Conservation (phyloP, 163 green algal species). For the Chlamydomonas reinhardtii region DNA sequence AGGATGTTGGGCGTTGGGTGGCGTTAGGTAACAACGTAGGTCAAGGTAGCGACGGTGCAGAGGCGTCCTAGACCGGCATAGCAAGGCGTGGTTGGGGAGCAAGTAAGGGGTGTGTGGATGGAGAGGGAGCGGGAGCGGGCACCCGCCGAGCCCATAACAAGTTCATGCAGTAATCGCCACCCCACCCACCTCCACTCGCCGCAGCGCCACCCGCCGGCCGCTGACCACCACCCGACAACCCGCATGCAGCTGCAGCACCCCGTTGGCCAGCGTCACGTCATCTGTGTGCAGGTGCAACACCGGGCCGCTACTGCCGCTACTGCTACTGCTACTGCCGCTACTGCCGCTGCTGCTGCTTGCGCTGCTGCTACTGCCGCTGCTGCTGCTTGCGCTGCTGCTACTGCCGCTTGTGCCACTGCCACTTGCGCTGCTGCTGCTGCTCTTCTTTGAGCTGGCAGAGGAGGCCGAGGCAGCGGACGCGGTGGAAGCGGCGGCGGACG, state of each 20-base stretch:
- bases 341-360: background rate
- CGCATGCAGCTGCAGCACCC: conserved; percentile 15
- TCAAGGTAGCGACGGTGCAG: no score
- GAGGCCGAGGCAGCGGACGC: no score
- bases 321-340: background rate
- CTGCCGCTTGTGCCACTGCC: background rate
- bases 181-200: conserved; percentile 16
- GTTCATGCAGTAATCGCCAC: no score
- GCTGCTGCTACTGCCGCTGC: background rate
- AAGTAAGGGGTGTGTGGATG: no score
- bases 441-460: background rate
- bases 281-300: conserved; percentile 1
- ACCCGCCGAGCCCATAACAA: no score
- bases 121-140: no score
- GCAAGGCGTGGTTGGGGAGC: no score
- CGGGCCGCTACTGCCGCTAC: background rate
- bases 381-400: no score
- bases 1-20: background rate
- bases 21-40: no score
- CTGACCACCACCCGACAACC: conserved; percentile 27
- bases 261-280: conserved; percentile 26
- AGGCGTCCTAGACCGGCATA: no score
- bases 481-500: no score
- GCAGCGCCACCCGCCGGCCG: conserved; percentile 13
- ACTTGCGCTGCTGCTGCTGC: background rate